Evolutionary conservation across 2,329 filamentous ascomycete genomes (phyloP), one percentile per base, ranked within the genome.

Genomic region (Colletotrichum tabaci): DNA sequence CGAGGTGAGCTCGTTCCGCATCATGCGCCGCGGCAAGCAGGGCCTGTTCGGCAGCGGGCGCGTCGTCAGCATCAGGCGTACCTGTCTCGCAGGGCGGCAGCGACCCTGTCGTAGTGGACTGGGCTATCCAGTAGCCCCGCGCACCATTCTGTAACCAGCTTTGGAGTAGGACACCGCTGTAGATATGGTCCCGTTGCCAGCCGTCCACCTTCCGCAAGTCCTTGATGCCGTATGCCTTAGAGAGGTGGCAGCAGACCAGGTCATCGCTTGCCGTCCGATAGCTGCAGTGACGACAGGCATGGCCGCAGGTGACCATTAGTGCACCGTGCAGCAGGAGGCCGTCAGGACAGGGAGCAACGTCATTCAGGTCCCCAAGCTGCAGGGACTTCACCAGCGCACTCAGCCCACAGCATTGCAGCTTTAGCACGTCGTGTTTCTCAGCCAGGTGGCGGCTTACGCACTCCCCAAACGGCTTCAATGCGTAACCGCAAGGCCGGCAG

Each of bases 381-480:
- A 53, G 38, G 9, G 61, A 46, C 49, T 55, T 63, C 5, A 63
- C 61, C 1, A 63, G 21, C 7, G 21, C 35, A 23, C 47, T 55
- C 18, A 63, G 49, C 13, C 61, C n/a, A n/a, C 30, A 16, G 49
- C 49, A 38, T 21, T 63, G 0, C 15, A 2, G 0, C 47, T 63
- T 63, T 1, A 7, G 21, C 16, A 63, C n/a, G 8, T 44, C 7
- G 4, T 63, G 35, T n/a, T 63, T 63, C 61, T 63, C n/a, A 9
- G 47, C 61, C 3, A 63, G 61, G 47, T 63, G 47, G 35, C 61
- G 38, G 35, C 61, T 63, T 30, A 63, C 35, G 7, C 26, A 38
- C 61, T 53, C 49, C 7, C 47, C 12, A n/a, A 63, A 63, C 40
- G 21, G 21, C 40, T 60, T 60, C 9, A 60, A 60, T 12, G 40